Percentiles rank a stretch among this genome's conserved stretches.
phyloP scores from a whole-genome alignment of 805 yeast species.

The Candida loeiensis region DNA sequence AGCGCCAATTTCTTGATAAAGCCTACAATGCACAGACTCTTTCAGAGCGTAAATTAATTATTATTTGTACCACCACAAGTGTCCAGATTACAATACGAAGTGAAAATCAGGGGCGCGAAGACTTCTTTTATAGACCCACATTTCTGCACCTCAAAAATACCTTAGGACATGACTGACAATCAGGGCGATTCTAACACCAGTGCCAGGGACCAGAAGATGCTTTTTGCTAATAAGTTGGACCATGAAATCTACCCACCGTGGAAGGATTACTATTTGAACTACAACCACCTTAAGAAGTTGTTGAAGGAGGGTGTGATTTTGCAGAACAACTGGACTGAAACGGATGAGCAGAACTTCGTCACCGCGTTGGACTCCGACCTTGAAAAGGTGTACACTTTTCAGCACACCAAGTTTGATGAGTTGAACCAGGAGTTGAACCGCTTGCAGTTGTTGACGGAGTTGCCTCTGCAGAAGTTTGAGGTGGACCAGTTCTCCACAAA shows the following conservation, averaged over 20 bases:
- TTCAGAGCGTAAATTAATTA: not conserved
- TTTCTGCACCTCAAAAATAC: not conserved
- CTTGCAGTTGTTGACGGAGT: conserved; percentile 57
- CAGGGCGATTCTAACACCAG: not conserved
- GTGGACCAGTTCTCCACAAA: conserved; percentile 59
- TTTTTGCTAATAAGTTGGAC: conserved; percentile 80
- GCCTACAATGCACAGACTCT: no score
- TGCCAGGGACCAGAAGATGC: conserved; percentile 44
- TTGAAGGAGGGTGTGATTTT: conserved; percentile 62
- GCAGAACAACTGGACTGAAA: conserved; percentile 57
- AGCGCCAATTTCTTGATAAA: not conserved
- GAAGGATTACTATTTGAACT: conserved; percentile 69
- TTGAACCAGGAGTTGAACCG: conserved; percentile 61
- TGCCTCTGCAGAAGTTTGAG: conserved; percentile 43
- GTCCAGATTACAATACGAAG: not conserved
- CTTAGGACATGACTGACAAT: not conserved
- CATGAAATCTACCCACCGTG: conserved; percentile 86
- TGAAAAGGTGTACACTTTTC: conserved; percentile 76
- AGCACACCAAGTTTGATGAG: conserved; percentile 60
- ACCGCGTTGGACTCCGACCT: conserved; percentile 62
- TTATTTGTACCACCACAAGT: conserved; percentile 1
- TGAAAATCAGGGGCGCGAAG: conserved; percentile 2
- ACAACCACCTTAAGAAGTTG: conserved; percentile 60
- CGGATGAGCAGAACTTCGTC: conserved; percentile 70
- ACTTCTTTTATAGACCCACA: not conserved